Conservation (phyloP, 169 alveolate species). For the Babesia bigemina region DNA sequence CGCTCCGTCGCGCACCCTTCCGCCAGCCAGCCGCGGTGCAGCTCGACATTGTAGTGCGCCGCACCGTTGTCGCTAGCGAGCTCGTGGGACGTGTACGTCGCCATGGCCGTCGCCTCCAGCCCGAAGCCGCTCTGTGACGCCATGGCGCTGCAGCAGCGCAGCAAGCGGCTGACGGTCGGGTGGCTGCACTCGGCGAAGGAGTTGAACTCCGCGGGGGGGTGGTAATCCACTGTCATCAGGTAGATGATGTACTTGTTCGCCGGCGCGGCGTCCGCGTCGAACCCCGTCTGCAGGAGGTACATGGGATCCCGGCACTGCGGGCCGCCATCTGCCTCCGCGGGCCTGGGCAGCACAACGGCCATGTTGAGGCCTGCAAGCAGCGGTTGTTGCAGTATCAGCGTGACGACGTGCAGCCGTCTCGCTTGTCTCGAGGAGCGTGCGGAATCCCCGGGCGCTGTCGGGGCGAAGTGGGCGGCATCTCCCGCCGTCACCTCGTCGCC, state of each 20-base stretch:
- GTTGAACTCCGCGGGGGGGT: background rate
- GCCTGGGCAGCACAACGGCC: constrained; percentile 17
- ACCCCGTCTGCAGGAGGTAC: constrained; percentile 40
- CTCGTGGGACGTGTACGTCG: constrained; percentile 29
- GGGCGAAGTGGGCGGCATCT: background rate
- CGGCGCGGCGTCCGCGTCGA: constrained; percentile 43
- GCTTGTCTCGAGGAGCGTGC: background rate
- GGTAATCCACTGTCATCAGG: constrained; percentile 18
- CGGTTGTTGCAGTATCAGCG: constrained; percentile 15
- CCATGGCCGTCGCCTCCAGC: constrained; percentile 7
- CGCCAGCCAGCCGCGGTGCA: constrained; percentile 38
- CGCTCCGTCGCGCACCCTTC: background rate
- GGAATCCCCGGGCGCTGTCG: background rate
- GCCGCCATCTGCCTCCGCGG: background rate
- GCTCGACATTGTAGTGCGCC: background rate
- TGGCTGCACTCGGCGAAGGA: constrained; percentile 12
- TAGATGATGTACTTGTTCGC: constrained; percentile 41
- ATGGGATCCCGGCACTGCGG: constrained; percentile 13
- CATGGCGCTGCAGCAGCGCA: constrained; percentile 2
- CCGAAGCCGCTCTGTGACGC: background rate
- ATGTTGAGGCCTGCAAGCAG: constrained; percentile 30
- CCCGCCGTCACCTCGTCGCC: constrained; percentile 22
- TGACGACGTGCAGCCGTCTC: constrained; percentile 23
- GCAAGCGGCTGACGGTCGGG: constrained; percentile 15
- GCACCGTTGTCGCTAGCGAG: background rate